A percentile compares a stretch with the other conserved stretches of the same genome.
Evolutionary conservation across 2,329 filamentous ascomycete species (phyloP).

Genomic region (Penicillium brasilianum): DNA sequence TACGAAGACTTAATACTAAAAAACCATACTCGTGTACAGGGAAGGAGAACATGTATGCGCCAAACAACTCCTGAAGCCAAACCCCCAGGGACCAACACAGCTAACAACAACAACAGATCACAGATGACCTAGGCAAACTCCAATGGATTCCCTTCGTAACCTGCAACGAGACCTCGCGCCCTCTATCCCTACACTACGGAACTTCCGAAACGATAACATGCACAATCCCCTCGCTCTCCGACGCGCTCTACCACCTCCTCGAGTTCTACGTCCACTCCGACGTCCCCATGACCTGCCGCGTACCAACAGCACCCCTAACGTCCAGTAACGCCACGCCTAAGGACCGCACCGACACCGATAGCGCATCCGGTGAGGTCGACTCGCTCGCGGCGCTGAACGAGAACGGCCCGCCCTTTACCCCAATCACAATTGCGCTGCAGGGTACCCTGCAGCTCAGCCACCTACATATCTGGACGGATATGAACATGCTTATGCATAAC

Average conservation of each 20-base stretch:
- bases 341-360: constrained; percentile 37
- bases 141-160: constrained; percentile 89
- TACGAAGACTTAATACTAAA: constrained; percentile 9
- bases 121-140: constrained; percentile 78
- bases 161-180: constrained; percentile 84
- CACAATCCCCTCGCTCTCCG: constrained; percentile 58
- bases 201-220: constrained; percentile 65
- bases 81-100: not conserved
- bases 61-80: constrained; percentile 19
- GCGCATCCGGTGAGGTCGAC: constrained; percentile 57
- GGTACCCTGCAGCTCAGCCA: constrained; percentile 88
- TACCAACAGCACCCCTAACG: constrained; percentile 74
- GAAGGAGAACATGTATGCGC: constrained; percentile 35
- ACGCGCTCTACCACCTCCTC: constrained; percentile 60
- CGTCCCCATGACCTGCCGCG: constrained; percentile 86
- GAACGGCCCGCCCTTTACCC: constrained; percentile 59
- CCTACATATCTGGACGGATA: constrained; percentile 84
- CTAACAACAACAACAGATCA: constrained; percentile 57
- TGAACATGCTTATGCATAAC: constrained; percentile 84
- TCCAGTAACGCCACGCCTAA: constrained; percentile 20
- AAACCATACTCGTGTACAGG: constrained; percentile 10
- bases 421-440: constrained; percentile 84
- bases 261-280: constrained; percentile 98
- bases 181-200: constrained; percentile 87
- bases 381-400: constrained; percentile 38